These are phyloP conservation scores for Malassezia vespertilionis DNA, from an alignment of 1,284 basidiomycete species.

Conservation along the genomic window DNA sequence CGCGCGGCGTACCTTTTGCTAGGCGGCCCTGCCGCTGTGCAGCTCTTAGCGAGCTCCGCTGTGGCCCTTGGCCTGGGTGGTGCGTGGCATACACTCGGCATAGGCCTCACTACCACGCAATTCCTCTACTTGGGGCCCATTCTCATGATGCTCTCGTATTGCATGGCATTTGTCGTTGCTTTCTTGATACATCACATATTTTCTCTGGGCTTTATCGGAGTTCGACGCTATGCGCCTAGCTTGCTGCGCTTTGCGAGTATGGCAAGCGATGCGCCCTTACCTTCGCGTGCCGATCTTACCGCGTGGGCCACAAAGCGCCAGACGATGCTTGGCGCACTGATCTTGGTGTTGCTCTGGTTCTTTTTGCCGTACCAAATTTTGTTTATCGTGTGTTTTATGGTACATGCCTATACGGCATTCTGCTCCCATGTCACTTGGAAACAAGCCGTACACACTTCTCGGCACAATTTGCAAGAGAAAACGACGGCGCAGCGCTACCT, in stretches of 20 bases:
- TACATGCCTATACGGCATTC: slow-evolving; percentile 54
- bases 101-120: not conserved
- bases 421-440: slow-evolving; percentile 16
- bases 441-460: not conserved
- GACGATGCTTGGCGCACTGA: slow-evolving; percentile 16
- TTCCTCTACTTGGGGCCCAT: slow-evolving; percentile 15
- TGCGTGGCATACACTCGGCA: slow-evolving; percentile 8
- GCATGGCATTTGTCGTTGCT: slow-evolving; percentile 1
- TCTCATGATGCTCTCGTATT: slow-evolving; percentile 16
- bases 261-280: not conserved
- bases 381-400: slow-evolving; percentile 66
- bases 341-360: slow-evolving; percentile 60
- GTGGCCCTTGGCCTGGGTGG: not conserved
- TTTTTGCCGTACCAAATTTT: slow-evolving; percentile 81
- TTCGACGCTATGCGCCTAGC: not conserved
- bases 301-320: slow-evolving; percentile 2
- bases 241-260: no score
- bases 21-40: not conserved
- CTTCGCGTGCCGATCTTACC: not conserved
- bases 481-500: not conserved
- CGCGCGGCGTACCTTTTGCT: not conserved
- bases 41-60: not conserved
- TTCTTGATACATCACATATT: slow-evolving; percentile 2
- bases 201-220: not conserved
- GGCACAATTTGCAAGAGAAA: no score